Percentiles rank a stretch among this genome's conserved stretches.
These are phyloP conservation scores for Lachnellula occidentalis DNA, from an alignment of 2,329 filamentous ascomycete species.

Conservation along the genomic window DNA sequence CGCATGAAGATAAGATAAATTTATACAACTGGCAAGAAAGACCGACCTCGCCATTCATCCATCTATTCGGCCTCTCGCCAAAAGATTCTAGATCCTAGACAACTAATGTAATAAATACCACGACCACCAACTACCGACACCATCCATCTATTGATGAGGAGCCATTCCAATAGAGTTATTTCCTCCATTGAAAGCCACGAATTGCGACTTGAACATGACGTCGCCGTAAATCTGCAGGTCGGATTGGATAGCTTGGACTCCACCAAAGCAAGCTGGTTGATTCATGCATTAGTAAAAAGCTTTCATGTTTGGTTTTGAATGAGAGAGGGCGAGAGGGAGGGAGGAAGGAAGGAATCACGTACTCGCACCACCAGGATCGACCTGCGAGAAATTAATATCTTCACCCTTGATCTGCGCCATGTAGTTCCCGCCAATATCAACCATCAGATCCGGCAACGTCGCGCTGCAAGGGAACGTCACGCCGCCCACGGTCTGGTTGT, in stretches of 20 bases:
- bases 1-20: constrained; percentile 8
- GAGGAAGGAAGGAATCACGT: constrained; percentile 29
- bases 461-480: constrained; percentile 35
- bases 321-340: neutral
- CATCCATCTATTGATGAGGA: constrained; percentile 22
- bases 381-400: constrained; percentile 47
- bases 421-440: constrained; percentile 35
- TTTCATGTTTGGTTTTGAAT: neutral
- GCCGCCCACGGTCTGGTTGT: constrained; percentile 32
- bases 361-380: constrained; percentile 42
- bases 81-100: neutral
- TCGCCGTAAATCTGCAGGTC: constrained; percentile 58
- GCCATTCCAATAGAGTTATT: constrained; percentile 51
- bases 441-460: constrained; percentile 32
- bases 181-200: constrained; percentile 51
- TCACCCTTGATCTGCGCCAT: constrained; percentile 41
- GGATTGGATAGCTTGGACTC: constrained; percentile 54
- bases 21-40: constrained; percentile 16
- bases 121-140: neutral
- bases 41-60: neutral
- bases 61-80: neutral
- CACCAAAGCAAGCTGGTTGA: constrained; percentile 56
- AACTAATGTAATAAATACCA: neutral
- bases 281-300: constrained; percentile 4
- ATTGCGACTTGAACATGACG: constrained; percentile 57